phyloP scores from a whole-genome alignment of 257 asterid genomes.

The Primulina eburnea region DNA sequence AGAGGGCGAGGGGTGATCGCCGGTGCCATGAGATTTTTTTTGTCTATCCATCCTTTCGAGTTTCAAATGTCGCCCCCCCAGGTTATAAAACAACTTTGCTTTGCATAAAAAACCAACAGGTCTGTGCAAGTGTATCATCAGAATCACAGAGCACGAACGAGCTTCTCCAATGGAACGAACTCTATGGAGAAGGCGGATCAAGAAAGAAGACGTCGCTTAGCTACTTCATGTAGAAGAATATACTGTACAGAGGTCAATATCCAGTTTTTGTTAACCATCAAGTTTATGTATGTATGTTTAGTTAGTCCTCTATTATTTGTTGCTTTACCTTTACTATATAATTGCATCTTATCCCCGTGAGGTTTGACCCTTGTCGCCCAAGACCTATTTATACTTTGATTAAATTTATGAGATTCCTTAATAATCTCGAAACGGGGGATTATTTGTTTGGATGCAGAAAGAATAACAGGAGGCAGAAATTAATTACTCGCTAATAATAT shows the following conservation, averaged over 20 bases:
- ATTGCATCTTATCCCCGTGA: neutral
- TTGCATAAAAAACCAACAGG: slow-evolving; percentile 11
- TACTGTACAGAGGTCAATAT: neutral
- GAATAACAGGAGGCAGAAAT: too few relatives aligned
- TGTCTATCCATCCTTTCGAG: neutral
- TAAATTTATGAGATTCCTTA: neutral
- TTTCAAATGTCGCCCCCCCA: neutral
- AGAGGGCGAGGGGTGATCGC: too few relatives aligned
- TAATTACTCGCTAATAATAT: too few relatives aligned
- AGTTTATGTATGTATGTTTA: neutral
- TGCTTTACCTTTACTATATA: neutral
- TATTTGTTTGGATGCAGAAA: neutral
- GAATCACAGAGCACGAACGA: slow-evolving; percentile 25
- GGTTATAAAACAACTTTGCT: neutral
- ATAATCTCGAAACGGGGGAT: slow-evolving; percentile 1
- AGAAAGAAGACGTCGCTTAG: slow-evolving; percentile 18
- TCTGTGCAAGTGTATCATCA: slow-evolving; percentile 29
- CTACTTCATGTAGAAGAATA: slow-evolving; percentile 24
- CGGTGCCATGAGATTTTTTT: too few relatives aligned
- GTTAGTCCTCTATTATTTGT: neutral
- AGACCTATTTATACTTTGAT: neutral
- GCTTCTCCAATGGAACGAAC: slow-evolving; percentile 30
- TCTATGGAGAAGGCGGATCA: slow-evolving; percentile 22
- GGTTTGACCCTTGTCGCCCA: neutral
- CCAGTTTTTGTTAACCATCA: neutral